Conservation (phyloP, 352 stramenopile species). For the Phytophthora chlamydospora region DNA sequence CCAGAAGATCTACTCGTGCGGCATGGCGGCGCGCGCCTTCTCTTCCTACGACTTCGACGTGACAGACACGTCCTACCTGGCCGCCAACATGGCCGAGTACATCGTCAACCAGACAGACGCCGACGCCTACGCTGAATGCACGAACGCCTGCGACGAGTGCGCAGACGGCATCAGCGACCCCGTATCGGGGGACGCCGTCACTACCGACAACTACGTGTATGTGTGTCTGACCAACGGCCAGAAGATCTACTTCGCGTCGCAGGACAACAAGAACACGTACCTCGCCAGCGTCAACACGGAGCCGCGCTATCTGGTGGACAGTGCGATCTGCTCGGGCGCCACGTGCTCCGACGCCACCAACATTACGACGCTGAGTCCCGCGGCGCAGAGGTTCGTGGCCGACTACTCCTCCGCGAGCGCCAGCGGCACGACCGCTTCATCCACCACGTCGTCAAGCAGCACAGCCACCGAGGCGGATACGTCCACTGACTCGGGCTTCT, state of each 20-base stretch:
- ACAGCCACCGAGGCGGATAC: slow-evolving; percentile 25
- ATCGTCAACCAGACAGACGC: slow-evolving; percentile 48
- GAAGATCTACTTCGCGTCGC: slow-evolving; percentile 87
- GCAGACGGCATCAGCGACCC: slow-evolving; percentile 59
- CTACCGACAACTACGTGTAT: slow-evolving; percentile 65
- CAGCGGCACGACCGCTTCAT: slow-evolving; percentile 19
- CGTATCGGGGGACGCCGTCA: slow-evolving; percentile 62
- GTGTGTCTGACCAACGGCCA: slow-evolving; percentile 78
- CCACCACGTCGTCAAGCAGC: slow-evolving; percentile 25
- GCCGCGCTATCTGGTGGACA: slow-evolving; percentile 57
- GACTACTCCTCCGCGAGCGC: slow-evolving; percentile 32
- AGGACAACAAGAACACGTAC: slow-evolving; percentile 70
- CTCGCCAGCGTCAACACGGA: slow-evolving; percentile 58
- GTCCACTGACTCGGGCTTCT: slow-evolving; percentile 50
- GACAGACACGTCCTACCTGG: slow-evolving; percentile 76
- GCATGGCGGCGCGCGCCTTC: slow-evolving; percentile 66
- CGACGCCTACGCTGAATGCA: slow-evolving; percentile 44
- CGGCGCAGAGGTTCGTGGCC: slow-evolving; percentile 43
- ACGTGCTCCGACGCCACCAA: slow-evolving; percentile 68
- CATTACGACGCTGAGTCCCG: slow-evolving; percentile 59
- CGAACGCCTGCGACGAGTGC: slow-evolving; percentile 52
- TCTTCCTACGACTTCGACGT: slow-evolving; percentile 54
- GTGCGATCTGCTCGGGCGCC: slow-evolving; percentile 55
- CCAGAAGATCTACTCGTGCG: slow-evolving; percentile 78
- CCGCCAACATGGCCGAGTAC: slow-evolving; percentile 72